phyloP scores from a whole-genome alignment of 179 eudicot species.

The Dionaea muscipula region DNA sequence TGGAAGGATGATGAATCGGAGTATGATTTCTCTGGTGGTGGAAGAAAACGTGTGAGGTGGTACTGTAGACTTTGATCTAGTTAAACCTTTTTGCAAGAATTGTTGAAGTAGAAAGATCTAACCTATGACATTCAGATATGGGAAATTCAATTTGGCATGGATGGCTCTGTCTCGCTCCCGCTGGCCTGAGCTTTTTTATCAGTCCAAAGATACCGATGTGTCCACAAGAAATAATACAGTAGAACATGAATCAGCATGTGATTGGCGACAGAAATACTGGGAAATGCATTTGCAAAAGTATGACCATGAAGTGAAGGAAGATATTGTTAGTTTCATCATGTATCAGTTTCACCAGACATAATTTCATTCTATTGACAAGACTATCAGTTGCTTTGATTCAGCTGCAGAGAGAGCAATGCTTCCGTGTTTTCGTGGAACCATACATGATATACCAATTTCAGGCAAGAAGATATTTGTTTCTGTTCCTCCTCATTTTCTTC shows the following conservation, averaged over 20 bases:
- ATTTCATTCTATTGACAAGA: conserved; percentile 19
- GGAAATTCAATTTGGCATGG: conserved; percentile 53
- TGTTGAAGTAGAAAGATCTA: conserved; percentile 3
- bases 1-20: conserved; percentile 23
- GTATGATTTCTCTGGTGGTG: conserved; percentile 21
- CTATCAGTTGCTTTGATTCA: conserved; percentile 78
- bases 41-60: conserved; percentile 63
- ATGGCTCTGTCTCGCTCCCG: conserved; percentile 37
- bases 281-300: conserved; percentile 83
- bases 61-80: conserved; percentile 10
- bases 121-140: conserved; percentile 29
- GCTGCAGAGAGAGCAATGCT: conserved; percentile 72
- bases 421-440: conserved; percentile 46
- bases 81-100: conserved; percentile 6
- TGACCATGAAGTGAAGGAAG: conserved; percentile 12
- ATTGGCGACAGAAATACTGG: conserved; percentile 85
- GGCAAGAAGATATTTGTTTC: conserved; percentile 26
- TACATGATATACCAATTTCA: conserved; percentile 53
- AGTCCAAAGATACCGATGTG: conserved; percentile 14
- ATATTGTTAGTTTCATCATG: not conserved
- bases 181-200: conserved; percentile 36
- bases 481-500: not conserved
- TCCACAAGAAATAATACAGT: conserved; percentile 13
- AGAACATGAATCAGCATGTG: conserved; percentile 19
- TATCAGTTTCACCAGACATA: conserved; percentile 2